phyloP scores from a whole-genome alignment of 2,329 filamentous ascomycete species.

The Epichloe sylvatica region DNA sequence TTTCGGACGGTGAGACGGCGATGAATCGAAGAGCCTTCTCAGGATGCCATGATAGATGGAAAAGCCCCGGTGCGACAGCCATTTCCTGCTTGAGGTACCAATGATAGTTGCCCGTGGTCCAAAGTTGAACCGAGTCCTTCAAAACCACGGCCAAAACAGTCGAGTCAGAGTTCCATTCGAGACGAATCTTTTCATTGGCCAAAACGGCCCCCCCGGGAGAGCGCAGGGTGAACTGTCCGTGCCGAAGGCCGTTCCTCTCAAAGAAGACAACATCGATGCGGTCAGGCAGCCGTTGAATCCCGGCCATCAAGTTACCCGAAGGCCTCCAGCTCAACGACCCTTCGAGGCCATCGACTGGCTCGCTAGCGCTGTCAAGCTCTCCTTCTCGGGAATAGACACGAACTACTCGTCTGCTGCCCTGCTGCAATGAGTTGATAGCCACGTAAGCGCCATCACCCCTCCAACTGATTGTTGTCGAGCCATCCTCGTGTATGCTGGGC shows the following conservation, averaged over 20 bases:
- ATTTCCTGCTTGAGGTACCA: conserved; percentile 96
- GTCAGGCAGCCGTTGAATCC: conserved; percentile 57
- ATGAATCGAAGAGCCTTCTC: conserved; percentile 65
- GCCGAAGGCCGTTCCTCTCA: conserved; percentile 91
- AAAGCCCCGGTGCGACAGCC: conserved; percentile 22
- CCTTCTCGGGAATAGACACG: conserved; percentile 86
- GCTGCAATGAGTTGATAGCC: conserved; percentile 68
- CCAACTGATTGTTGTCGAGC: conserved; percentile 67
- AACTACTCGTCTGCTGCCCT: conserved; percentile 58
- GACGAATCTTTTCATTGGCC: conserved; percentile 43
- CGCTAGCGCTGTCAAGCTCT: conserved; percentile 79
- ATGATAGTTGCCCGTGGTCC: conserved; percentile 96
- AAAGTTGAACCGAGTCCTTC: conserved; percentile 66
- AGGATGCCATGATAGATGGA: conserved; percentile 59
- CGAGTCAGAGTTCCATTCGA: conserved; percentile 88
- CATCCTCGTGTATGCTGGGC: conserved; percentile 61
- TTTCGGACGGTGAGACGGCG: conserved; percentile 32
- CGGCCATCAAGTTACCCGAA: conserved; percentile 78
- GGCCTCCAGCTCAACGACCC: conserved; percentile 81
- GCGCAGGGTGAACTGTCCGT: conserved; percentile 81
- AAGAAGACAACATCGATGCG: conserved; percentile 84
- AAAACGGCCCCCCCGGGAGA: conserved; percentile 45
- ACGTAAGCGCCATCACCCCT: conserved; percentile 86
- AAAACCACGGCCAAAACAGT: conserved; percentile 75
- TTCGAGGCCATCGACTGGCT: conserved; percentile 88